Conservation (phyloP, 306 rosid genomes). For the Vigna angularis region DNA sequence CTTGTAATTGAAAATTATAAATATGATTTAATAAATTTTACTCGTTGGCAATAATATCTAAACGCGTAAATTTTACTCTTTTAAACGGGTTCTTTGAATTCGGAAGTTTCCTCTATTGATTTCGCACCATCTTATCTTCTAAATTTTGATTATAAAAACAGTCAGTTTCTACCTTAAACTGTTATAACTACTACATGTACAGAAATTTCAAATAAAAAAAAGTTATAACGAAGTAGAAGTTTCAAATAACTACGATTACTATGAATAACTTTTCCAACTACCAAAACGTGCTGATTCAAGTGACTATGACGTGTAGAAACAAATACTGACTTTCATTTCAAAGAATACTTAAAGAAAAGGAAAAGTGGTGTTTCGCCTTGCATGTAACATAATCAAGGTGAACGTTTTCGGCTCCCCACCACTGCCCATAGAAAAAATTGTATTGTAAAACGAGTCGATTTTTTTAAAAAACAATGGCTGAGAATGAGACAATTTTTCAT, state of each 20-base stretch:
- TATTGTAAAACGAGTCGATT: not conserved
- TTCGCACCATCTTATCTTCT: too few relatives aligned
- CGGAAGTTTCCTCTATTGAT: too few relatives aligned
- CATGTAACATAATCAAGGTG: not conserved
- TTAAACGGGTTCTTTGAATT: too few relatives aligned
- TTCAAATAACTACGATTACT: not conserved
- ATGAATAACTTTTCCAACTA: not conserved
- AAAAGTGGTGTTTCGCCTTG: not conserved
- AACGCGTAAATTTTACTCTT: too few relatives aligned
- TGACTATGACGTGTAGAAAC: conserved; percentile 29
- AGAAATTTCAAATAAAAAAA: too few relatives aligned
- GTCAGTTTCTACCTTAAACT: too few relatives aligned
- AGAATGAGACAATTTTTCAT: conserved; percentile 34
- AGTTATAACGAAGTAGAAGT: not conserved
- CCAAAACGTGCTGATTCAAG: conserved; percentile 25
- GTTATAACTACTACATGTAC: too few relatives aligned
- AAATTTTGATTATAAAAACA: too few relatives aligned
- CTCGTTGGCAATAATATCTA: too few relatives aligned
- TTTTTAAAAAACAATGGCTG: conserved; percentile 16
- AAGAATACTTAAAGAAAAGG: not conserved
- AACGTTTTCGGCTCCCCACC: not conserved
- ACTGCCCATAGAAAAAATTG: conserved; percentile 26
- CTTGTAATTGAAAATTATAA: too few relatives aligned
- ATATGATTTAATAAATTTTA: too few relatives aligned
- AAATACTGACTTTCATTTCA: conserved; percentile 20